These are phyloP conservation scores for Phylloporus rhodoxanthus DNA, from an alignment of 768 basidiomycete genomes.

Conservation along the genomic window DNA sequence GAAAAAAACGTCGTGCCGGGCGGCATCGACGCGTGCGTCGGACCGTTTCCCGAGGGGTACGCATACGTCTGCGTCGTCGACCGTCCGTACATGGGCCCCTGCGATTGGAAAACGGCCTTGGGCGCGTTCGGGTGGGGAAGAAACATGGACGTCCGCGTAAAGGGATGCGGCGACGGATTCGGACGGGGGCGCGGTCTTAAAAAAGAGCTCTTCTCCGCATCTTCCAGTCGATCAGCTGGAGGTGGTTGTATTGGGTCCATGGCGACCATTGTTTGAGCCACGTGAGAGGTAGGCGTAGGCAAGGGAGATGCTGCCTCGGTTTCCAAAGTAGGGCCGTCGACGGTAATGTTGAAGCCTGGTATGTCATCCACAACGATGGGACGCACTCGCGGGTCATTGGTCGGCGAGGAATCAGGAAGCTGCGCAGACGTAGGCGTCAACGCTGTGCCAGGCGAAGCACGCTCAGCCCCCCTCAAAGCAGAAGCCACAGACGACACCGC, in stretches of 20 bases:
- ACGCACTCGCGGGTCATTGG: conserved; percentile 1
- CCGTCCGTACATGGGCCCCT: conserved; percentile 59
- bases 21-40: conserved; percentile 2
- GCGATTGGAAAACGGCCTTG: conserved; percentile 28
- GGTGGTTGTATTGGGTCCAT: conserved; percentile 11
- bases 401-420: background rate
- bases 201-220: conserved; percentile 15
- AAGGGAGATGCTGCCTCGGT: conserved; percentile 10
- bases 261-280: conserved; percentile 8
- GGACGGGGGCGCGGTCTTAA: conserved; percentile 24
- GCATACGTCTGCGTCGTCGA: conserved; percentile 15
- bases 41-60: conserved; percentile 4
- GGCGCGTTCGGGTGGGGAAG: conserved; percentile 53
- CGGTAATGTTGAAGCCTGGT: conserved; percentile 5
- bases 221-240: conserved; percentile 1
- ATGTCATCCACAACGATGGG: conserved; percentile 18
- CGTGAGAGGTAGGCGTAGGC: conserved; percentile 4
- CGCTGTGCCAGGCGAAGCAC: background rate
- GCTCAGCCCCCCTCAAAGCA: conserved; percentile 9
- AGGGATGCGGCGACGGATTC: conserved; percentile 18
- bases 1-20: conserved; percentile 29
- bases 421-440: background rate
- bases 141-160: conserved; percentile 40
- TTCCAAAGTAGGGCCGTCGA: conserved; percentile 4
- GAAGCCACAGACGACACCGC: conserved; percentile 8